Evolutionary conservation across 2,329 filamentous ascomycete genomes (phyloP), one percentile per base, ranked within the genome.

Genomic region (Neoascochyta sp.): DNA sequence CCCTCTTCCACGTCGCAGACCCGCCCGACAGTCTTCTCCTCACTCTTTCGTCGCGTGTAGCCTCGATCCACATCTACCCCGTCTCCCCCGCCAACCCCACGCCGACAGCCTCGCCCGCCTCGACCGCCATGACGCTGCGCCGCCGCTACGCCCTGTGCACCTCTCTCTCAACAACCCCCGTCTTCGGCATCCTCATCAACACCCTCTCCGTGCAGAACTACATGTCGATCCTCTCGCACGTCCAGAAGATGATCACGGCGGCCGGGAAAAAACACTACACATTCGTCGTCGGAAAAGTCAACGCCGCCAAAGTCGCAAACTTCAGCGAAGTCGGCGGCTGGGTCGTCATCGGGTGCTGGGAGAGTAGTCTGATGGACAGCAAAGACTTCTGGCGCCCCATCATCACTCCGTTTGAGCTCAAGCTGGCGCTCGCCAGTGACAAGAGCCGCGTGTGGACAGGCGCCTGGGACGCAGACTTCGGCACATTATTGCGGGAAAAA

Each of bases 291-390:
- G 92, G 92, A 36, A 96, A 96, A 62, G 73, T 98, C 15, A 98
- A 96, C 55, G 82, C 89, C 0, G 90, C 89, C 20, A 98, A 98
- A 62, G 74, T 98, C 13, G 92, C 92, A 27, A 98, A 98, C 63
- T 98, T 98, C 65, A 79, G 83, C 35, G 92, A 98, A 62, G 78
- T 98, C 4, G 90, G 88, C 23, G 90, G 88, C 10, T 98, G 92
- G 92, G 88, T 96, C 0, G 88, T 96, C 0, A 86, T 98, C 7
- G 90, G 92, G 3, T 98, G 92, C 64, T 98, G 92, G 92, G 92
- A 98, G 66, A 95, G 89, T 60, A 87, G 85, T 37, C 68, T 96
- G 28, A 78, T 98, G 4, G 90, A 95, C 50, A 87, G 88, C 43
- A 83, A 85, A 35, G 85, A 84, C 5, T 94, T 95, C 56, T 96